Evolutionary conservation across 2,329 filamentous ascomycete species (phyloP).

Genomic region (Chaetothyriales sp.): DNA sequence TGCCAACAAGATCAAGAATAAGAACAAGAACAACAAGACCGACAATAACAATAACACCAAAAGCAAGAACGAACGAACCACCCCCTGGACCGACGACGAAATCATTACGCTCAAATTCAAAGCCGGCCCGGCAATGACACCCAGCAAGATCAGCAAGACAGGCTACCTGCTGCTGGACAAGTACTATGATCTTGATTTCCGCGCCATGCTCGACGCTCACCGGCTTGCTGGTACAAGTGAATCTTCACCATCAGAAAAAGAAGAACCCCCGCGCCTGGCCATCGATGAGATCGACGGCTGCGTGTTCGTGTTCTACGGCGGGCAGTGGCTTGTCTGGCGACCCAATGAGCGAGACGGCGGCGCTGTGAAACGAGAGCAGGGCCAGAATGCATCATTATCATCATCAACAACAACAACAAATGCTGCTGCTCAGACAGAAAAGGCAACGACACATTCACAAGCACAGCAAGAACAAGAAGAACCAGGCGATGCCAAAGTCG

Average conservation of each 20-base stretch:
- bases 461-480: constrained; percentile 24
- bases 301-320: constrained; percentile 42
- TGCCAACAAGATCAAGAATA: neutral
- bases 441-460: too few relatives aligned
- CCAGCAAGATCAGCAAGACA: constrained; percentile 58
- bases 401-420: too few relatives aligned
- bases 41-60: neutral
- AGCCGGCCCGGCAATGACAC: constrained; percentile 54
- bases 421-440: neutral
- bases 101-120: constrained; percentile 37
- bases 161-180: constrained; percentile 74
- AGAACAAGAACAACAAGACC: neutral
- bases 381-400: constrained; percentile 25
- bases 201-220: constrained; percentile 60
- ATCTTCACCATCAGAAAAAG: neutral
- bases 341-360: constrained; percentile 35
- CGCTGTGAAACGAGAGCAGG: too few relatives aligned
- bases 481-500: constrained; percentile 58
- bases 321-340: constrained; percentile 52
- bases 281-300: constrained; percentile 56
- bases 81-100: constrained; percentile 31
- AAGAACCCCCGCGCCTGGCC: constrained; percentile 18
- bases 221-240: constrained; percentile 44
- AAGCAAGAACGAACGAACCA: constrained; percentile 15
- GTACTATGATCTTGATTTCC: constrained; percentile 80